A percentile compares a stretch with the other conserved stretches of the same genome.
These are phyloP conservation scores for Xylariales sp. DNA, from an alignment of 2,329 filamentous ascomycete genomes.

Conservation along the genomic window DNA sequence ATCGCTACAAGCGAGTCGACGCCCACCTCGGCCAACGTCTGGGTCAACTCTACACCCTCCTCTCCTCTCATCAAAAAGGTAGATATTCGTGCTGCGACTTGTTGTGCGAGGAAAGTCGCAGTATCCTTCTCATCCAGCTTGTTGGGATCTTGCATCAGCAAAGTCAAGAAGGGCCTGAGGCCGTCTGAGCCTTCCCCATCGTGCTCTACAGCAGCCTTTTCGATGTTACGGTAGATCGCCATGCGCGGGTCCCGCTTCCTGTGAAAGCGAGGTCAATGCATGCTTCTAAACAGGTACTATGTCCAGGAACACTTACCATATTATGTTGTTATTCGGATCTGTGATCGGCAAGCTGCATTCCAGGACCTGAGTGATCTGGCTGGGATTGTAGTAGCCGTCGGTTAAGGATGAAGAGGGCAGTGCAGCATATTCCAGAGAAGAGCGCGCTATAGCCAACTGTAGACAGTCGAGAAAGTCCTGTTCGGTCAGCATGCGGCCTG, in stretches of 20 bases:
- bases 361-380: not conserved
- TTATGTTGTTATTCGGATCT: not conserved
- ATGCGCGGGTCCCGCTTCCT: constrained; percentile 4
- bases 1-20: constrained; percentile 1
- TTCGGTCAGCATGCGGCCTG: not conserved
- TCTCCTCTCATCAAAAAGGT: not conserved
- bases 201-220: not conserved
- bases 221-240: constrained; percentile 3
- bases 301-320: not conserved
- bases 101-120: not conserved
- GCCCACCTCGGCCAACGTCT: not conserved
- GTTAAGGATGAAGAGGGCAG: too few relatives aligned
- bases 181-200: too few relatives aligned
- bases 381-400: not conserved
- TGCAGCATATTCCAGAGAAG: too few relatives aligned
- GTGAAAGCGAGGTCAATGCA: not conserved
- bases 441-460: not conserved
- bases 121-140: not conserved
- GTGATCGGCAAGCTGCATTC: not conserved
- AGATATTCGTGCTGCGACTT: not conserved
- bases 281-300: not conserved
- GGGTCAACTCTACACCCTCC: not conserved
- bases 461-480: not conserved
- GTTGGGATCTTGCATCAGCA: not conserved
- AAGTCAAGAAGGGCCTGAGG: not conserved